Evolutionary conservation across 257 asterid species (phyloP).

Genomic region (Anisodus tanguticus): DNA sequence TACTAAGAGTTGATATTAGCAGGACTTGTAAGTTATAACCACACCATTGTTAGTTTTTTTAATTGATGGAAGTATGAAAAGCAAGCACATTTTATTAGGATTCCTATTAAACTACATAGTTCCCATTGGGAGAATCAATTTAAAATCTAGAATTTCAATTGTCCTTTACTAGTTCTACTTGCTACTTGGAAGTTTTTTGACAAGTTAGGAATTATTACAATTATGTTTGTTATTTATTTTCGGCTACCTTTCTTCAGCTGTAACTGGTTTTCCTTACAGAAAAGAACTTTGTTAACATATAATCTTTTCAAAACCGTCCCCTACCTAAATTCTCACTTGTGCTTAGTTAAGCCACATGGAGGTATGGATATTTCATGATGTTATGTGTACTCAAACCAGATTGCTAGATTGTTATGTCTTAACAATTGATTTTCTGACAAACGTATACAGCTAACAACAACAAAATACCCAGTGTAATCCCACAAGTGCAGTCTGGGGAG

Average conservation of each 20-base stretch:
- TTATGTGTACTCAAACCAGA: background rate
- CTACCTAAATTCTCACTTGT: background rate
- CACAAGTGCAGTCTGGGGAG: too few relatives aligned
- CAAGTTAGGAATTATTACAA: background rate
- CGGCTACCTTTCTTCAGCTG: slow-evolving; percentile 5
- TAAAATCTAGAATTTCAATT: slow-evolving; percentile 4
- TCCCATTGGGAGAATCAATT: background rate
- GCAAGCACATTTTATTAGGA: slow-evolving; percentile 1
- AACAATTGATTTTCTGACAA: background rate
- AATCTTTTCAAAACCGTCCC: background rate
- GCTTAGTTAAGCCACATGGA: background rate
- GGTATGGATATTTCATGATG: background rate
- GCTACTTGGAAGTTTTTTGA: background rate
- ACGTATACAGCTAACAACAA: background rate
- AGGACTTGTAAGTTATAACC: background rate
- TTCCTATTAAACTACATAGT: slow-evolving; percentile 17
- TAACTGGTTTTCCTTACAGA: background rate
- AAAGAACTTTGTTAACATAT: background rate
- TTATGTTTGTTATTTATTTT: background rate
- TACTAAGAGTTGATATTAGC: background rate
- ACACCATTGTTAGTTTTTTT: background rate
- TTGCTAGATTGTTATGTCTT: background rate
- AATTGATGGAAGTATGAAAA: slow-evolving; percentile 18
- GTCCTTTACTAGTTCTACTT: background rate
- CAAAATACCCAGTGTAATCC: too few relatives aligned